A percentile compares a stretch with the other conserved stretches of the same genome.
phyloP scores from a whole-genome alignment of 2,329 filamentous ascomycete genomes.

The Aspergillus japonicus region DNA sequence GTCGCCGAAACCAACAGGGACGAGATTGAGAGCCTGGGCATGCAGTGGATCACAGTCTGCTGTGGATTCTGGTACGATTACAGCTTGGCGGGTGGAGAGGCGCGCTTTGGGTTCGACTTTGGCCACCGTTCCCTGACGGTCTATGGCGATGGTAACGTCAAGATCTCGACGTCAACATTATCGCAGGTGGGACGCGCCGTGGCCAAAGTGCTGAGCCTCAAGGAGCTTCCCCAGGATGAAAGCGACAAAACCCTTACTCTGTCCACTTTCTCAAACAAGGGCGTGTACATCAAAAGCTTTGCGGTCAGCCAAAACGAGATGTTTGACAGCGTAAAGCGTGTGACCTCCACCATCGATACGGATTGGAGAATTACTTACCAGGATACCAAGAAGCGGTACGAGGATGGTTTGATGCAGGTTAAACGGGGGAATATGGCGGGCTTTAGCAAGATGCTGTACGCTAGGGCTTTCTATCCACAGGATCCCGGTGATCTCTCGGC shows the following conservation, averaged over 20 bases:
- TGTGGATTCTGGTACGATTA: conserved; percentile 58
- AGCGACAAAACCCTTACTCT: conserved; percentile 41
- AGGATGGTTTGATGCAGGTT: conserved; percentile 48
- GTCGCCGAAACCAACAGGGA: conserved; percentile 24
- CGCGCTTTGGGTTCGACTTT: conserved; percentile 53
- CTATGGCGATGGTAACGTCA: conserved; percentile 58
- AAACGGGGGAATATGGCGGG: conserved; percentile 46
- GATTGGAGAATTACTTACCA: conserved; percentile 62
- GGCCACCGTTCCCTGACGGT: conserved; percentile 43
- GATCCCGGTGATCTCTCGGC: conserved; percentile 44
- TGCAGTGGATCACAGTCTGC: conserved; percentile 46
- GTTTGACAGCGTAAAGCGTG: conserved; percentile 60
- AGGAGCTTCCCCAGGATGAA: conserved; percentile 41
- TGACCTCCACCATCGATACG: conserved; percentile 55
- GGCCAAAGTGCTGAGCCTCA: conserved; percentile 51
- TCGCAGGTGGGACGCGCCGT: conserved; percentile 56
- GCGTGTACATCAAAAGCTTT: conserved; percentile 58
- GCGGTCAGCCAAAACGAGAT: conserved; percentile 63
- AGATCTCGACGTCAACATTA: conserved; percentile 60
- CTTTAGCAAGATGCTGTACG: conserved; percentile 55
- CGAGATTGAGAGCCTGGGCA: conserved; percentile 44
- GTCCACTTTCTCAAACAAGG: conserved; percentile 49
- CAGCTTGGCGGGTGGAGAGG: conserved; percentile 40
- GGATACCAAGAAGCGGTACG: conserved; percentile 48
- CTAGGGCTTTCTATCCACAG: conserved; percentile 52